Evolutionary conservation across 768 basidiomycete species (phyloP).

Genomic region (Flagelloscypha sp.): DNA sequence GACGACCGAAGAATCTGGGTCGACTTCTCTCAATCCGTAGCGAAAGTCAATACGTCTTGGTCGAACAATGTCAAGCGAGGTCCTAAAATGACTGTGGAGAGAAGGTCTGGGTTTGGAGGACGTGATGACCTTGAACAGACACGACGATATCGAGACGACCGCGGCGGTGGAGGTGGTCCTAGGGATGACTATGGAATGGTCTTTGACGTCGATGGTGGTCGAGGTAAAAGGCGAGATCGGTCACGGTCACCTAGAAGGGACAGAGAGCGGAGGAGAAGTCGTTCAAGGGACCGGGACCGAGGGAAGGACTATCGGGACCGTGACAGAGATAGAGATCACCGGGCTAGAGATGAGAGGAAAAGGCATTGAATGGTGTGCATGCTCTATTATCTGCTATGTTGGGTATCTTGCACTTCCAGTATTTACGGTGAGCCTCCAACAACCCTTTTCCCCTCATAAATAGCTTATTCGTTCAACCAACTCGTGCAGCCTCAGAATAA

Average conservation of each 20-base stretch:
- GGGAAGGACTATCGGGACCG: conserved; percentile 15
- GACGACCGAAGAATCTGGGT: conserved; percentile 99
- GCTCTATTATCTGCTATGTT: too few species aligned
- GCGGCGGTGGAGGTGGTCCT: conserved; percentile 18
- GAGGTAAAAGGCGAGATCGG: conserved; percentile 26
- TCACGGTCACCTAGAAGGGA: too few species aligned
- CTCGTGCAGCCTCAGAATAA: too few species aligned
- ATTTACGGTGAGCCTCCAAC: too few species aligned
- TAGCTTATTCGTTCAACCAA: too few species aligned
- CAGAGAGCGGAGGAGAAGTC: conserved; percentile 48
- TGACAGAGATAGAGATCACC: conserved; percentile 15
- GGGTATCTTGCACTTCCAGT: too few species aligned
- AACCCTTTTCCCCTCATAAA: too few species aligned
- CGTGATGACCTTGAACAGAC: conserved; percentile 70
- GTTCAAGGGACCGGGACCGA: conserved; percentile 28
- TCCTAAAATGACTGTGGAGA: conserved; percentile 24
- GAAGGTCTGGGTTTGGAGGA: conserved; percentile 49
- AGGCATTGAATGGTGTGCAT: too few species aligned
- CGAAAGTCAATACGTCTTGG: conserved; percentile 75
- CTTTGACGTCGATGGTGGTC: conserved; percentile 59
- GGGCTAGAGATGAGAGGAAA: too few species aligned
- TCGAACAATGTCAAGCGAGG: conserved; percentile 65
- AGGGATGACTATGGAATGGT: conserved; percentile 72
- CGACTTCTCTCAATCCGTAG: conserved; percentile 97
- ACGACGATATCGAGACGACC: conserved; percentile 49